These are phyloP conservation scores for Pyrus communis DNA, from an alignment of 306 rosid species.

Conservation along the genomic window DNA sequence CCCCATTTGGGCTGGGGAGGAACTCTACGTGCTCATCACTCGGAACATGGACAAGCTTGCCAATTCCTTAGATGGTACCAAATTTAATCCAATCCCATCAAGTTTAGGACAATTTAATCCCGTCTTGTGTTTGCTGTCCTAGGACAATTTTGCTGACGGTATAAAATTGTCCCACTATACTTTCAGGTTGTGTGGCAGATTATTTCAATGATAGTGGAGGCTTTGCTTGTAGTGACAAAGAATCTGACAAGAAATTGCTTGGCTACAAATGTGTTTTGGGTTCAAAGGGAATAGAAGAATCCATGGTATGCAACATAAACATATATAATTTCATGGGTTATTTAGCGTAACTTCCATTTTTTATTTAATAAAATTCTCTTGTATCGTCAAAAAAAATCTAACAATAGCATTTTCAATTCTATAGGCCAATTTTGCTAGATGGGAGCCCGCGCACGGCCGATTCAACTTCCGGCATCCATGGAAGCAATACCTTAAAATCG, in stretches of 20 bases:
- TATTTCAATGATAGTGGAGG: slow-evolving; percentile 26
- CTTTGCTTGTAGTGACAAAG: slow-evolving; percentile 18
- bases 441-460: slow-evolving; percentile 86
- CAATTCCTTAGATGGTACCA: slow-evolving; percentile 55
- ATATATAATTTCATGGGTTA: too few relatives aligned
- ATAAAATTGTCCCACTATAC: not conserved
- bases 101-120: not conserved
- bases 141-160: not conserved
- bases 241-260: slow-evolving; percentile 22
- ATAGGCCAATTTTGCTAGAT: slow-evolving; percentile 80
- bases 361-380: too few relatives aligned
- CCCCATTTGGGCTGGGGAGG: slow-evolving; percentile 92
- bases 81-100: not conserved
- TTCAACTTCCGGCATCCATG: slow-evolving; percentile 87
- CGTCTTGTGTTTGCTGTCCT: not conserved
- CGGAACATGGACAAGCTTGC: slow-evolving; percentile 70
- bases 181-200: slow-evolving; percentile 50
- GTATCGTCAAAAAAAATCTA: not conserved
- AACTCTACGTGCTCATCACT: slow-evolving; percentile 45
- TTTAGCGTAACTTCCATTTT: not conserved
- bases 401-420: not conserved
- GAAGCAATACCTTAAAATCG: slow-evolving; percentile 69
- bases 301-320: slow-evolving; percentile 37
- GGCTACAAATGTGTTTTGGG: slow-evolving; percentile 63
- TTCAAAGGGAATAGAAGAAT: slow-evolving; percentile 63